phyloP scores from a whole-genome alignment of 2,329 filamentous ascomycete genomes.

The Zasmidium angulare region DNA sequence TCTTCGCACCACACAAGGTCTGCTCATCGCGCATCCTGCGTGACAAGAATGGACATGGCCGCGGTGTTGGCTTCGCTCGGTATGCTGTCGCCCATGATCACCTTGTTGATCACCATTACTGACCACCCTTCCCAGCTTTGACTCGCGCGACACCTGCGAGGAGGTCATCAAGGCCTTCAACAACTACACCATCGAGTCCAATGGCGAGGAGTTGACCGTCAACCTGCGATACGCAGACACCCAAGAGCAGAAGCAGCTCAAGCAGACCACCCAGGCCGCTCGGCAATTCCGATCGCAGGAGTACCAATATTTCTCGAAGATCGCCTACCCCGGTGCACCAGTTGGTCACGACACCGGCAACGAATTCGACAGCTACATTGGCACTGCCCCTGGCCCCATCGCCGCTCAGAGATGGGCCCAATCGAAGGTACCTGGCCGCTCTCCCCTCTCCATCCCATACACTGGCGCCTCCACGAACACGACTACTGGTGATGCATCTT shows the following conservation, averaged over 20 bases:
- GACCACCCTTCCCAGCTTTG: conserved; percentile 63
- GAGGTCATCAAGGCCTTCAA: conserved; percentile 85
- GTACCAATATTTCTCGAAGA: conserved; percentile 58
- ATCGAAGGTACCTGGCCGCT: conserved; percentile 27
- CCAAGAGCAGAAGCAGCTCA: conserved; percentile 92
- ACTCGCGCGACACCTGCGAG: conserved; percentile 84
- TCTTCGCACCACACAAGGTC: conserved; percentile 78
- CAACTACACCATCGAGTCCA: conserved; percentile 59
- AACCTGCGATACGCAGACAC: conserved; percentile 98
- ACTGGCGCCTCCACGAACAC: conserved; percentile 21
- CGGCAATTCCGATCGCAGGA: conserved; percentile 91
- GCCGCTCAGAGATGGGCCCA: conserved; percentile 39
- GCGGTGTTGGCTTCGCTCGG: conserved; percentile 96
- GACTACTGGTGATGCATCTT: conserved; percentile 19
- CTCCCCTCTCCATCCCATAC: conserved; percentile 29
- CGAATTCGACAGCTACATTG: conserved; percentile 40
- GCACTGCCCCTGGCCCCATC: conserved; percentile 31
- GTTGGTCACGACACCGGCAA: conserved; percentile 27
- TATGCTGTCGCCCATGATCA: conserved; percentile 45
- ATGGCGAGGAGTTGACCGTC: conserved; percentile 74
- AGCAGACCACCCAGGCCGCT: conserved; percentile 91
- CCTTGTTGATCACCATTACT: conserved; percentile 17
- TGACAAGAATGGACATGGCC: conserved; percentile 86
- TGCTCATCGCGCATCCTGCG: conserved; percentile 94
- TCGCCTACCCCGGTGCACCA: conserved; percentile 23